These are phyloP conservation scores for Geranium incanum DNA, from an alignment of 441 rosid species.

Conservation along the genomic window DNA sequence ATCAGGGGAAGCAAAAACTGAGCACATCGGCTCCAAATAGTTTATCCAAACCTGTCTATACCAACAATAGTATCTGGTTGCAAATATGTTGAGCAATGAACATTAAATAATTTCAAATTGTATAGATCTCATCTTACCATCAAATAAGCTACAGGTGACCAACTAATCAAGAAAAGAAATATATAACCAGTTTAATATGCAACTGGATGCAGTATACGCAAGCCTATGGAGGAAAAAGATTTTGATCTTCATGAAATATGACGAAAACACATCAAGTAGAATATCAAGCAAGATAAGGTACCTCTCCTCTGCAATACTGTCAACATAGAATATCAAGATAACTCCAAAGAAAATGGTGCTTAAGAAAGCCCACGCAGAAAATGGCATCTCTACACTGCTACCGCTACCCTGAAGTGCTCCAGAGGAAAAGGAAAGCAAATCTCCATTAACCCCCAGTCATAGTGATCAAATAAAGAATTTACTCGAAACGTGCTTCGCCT, in stretches of 20 bases:
- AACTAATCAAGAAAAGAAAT: not conserved
- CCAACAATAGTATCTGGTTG: not conserved
- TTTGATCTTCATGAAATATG: not conserved
- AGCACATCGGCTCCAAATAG: not conserved
- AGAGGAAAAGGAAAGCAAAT: conserved; percentile 19
- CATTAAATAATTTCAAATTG: not conserved
- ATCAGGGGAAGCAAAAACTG: not conserved
- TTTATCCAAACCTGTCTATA: not conserved
- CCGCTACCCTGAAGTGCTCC: conserved; percentile 53
- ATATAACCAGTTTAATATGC: not conserved
- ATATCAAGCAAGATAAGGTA: conserved; percentile 22
- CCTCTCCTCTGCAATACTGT: conserved; percentile 93
- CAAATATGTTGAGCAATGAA: not conserved
- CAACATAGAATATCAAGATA: conserved; percentile 76
- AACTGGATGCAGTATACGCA: not conserved
- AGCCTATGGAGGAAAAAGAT: not conserved
- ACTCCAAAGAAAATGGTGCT: conserved; percentile 74
- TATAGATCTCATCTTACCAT: not conserved
- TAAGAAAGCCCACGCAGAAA: conserved; percentile 81
- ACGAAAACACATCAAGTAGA: not conserved
- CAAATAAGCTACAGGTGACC: not conserved
- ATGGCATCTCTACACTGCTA: conserved; percentile 44
- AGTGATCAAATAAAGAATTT: conserved; percentile 13
- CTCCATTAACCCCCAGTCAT: conserved; percentile 16
- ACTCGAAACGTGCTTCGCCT: conserved; percentile 2